phyloP scores from a whole-genome alignment of 2,329 filamentous ascomycete species.

The Stylonectria norvegica region DNA sequence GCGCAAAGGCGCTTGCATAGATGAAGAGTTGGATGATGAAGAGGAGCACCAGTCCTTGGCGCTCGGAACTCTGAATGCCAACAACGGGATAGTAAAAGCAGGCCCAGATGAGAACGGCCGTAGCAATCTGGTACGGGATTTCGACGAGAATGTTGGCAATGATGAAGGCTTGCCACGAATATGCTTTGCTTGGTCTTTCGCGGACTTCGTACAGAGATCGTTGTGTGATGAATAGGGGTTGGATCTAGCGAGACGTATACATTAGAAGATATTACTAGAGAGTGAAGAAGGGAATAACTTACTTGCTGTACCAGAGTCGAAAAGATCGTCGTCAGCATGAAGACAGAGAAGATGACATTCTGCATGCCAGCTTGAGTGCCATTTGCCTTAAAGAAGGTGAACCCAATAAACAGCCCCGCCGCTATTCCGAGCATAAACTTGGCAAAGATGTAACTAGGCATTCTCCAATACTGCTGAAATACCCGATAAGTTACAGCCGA shows the following conservation, averaged over 20 bases:
- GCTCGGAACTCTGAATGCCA: conserved; percentile 47
- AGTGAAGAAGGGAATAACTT: conserved; percentile 2
- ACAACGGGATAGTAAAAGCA: conserved; percentile 66
- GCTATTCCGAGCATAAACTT: conserved; percentile 61
- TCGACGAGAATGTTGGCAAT: conserved; percentile 69
- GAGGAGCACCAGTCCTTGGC: conserved; percentile 63
- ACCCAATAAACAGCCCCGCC: conserved; percentile 68
- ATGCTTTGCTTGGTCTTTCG: conserved; percentile 69
- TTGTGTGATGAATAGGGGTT: conserved; percentile 73
- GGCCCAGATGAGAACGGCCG: conserved; percentile 60
- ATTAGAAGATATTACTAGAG: conserved; percentile 36
- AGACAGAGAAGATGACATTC: conserved; percentile 70
- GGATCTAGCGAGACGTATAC: conserved; percentile 47
- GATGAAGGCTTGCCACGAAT: conserved; percentile 73
- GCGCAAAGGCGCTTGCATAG: conserved; percentile 68
- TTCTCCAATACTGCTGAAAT: conserved; percentile 82
- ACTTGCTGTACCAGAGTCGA: conserved; percentile 63
- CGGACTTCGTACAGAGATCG: conserved; percentile 73
- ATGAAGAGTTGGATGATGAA: conserved; percentile 65
- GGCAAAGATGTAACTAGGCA: conserved; percentile 72
- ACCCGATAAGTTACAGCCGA: conserved; percentile 62
- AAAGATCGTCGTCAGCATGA: conserved; percentile 75
- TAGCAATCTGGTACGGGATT: conserved; percentile 65
- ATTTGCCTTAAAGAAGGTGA: conserved; percentile 60
- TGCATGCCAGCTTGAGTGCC: conserved; percentile 66